phyloP scores from a whole-genome alignment of 2,329 filamentous ascomycete species.

The Sordariomycetes sp. region DNA sequence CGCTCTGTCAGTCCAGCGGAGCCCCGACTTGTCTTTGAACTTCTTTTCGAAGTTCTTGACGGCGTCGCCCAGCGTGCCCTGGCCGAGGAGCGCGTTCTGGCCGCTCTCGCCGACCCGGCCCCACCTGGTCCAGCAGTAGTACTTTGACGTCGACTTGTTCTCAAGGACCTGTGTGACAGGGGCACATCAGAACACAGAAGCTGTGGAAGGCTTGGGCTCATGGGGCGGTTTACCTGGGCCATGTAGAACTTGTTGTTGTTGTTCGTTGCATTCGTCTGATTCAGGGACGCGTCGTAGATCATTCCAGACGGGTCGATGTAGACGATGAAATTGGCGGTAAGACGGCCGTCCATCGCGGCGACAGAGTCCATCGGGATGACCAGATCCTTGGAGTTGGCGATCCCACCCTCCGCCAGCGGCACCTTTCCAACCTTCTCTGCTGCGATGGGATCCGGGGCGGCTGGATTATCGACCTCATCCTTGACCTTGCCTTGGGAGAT shows the following conservation, averaged over 20 bases:
- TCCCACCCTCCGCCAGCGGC: constrained; percentile 28
- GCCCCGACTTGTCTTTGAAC: constrained; percentile 51
- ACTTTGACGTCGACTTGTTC: not conserved
- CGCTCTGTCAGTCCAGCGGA: constrained; percentile 41
- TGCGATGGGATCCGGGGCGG: constrained; percentile 8
- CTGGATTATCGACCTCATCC: constrained; percentile 9
- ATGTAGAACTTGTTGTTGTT: constrained; percentile 84
- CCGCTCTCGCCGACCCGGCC: constrained; percentile 61
- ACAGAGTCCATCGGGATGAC: constrained; percentile 37
- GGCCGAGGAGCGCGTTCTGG: constrained; percentile 31
- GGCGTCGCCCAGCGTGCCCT: constrained; percentile 29
- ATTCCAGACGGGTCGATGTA: constrained; percentile 54
- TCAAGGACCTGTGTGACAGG: not conserved
- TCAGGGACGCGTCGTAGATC: constrained; percentile 71
- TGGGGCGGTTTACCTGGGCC: constrained; percentile 44
- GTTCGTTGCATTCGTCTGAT: constrained; percentile 59
- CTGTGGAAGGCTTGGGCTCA: not conserved
- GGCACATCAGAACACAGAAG: not conserved
- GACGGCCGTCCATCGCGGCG: not conserved
- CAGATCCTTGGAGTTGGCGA: constrained; percentile 32
- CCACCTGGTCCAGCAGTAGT: constrained; percentile 60
- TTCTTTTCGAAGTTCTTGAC: constrained; percentile 45
- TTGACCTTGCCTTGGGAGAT: constrained; percentile 11
- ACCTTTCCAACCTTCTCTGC: constrained; percentile 21
- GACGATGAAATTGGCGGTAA: constrained; percentile 31